These are phyloP conservation scores for Emmonsiellopsis sp. DNA, from an alignment of 2,329 filamentous ascomycete species.

Conservation along the genomic window DNA sequence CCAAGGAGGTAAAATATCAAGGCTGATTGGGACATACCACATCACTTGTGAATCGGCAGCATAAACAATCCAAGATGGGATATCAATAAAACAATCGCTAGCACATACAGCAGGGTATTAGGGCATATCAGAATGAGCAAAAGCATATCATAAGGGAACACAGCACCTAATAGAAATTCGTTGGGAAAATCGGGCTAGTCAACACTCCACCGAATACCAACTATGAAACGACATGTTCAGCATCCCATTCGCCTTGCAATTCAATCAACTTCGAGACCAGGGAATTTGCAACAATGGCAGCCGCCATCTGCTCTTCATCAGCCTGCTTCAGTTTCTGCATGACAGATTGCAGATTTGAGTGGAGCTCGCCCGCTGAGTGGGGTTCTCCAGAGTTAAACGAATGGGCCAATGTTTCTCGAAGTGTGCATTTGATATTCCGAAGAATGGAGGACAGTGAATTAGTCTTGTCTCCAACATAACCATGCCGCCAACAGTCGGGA, in stretches of 20 bases:
- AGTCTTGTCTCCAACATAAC: neutral
- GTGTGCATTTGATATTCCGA: neutral
- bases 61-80: too few relatives aligned
- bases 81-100: too few relatives aligned
- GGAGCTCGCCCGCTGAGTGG: neutral
- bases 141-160: too few relatives aligned
- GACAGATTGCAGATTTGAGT: neutral
- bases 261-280: neutral
- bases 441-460: neutral
- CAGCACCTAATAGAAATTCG: too few relatives aligned
- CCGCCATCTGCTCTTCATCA: neutral
- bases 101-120: too few relatives aligned
- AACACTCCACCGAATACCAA: too few relatives aligned
- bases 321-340: neutral
- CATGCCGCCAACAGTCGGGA: neutral
- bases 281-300: neutral
- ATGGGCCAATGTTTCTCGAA: neutral
- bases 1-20: too few relatives aligned
- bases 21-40: too few relatives aligned
- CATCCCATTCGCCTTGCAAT: neutral
- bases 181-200: too few relatives aligned
- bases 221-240: neutral
- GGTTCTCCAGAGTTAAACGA: neutral
- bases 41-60: too few relatives aligned
- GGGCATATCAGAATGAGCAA: too few relatives aligned